Evolutionary conservation across 1,139 yeast species (phyloP), one percentile per base, ranked within the genome.

Genomic region (Candida mesenterica): DNA sequence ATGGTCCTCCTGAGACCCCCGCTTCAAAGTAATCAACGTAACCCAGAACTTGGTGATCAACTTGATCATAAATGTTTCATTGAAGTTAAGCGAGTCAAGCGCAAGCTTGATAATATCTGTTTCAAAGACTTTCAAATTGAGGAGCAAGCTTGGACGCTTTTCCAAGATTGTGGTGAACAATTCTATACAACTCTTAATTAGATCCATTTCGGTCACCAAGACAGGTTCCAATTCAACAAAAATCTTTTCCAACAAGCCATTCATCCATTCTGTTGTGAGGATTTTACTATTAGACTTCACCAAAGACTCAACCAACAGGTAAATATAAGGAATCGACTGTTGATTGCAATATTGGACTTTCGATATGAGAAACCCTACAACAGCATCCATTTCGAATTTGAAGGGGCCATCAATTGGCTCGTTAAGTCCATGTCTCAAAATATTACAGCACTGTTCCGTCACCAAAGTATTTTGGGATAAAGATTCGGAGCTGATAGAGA

Each of bases 1-100:
- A 16, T 72, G 72, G 43, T 81, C 86, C 14, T 63, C 61, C 17
- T 62, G 57, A 3, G 64, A 60, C 3, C 86, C 86, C 42, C 67
- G 68, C 46, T 75, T 75, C 46, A 81, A 62, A 19, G 69, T 61
- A 2, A 85, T 50, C 9, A 83, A 54, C 20, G 68, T 65, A 3
- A 66, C 64, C 95, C 95, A 87, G 48, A 87, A 86, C 43, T 74
- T 72, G 37, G 77, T 67, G 0, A 77, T 68, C 0, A 88, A 68
- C 42, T 77, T 76, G 29, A 87, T 59, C 2, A 86, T 75, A 48
- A 82, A 79, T 35, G 82, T 69, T 53, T 87, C 96, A 33, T 72
- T 71, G 0, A 79, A 70, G 6, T 59, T 50, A 28, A 86, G 59
- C 10, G 76, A 67, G 5, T 63, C 56, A 3, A 82, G 52, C 24